phyloP scores from a whole-genome alignment of 73 alveolate species.

The Tetrahymena malaccensis region DNA sequence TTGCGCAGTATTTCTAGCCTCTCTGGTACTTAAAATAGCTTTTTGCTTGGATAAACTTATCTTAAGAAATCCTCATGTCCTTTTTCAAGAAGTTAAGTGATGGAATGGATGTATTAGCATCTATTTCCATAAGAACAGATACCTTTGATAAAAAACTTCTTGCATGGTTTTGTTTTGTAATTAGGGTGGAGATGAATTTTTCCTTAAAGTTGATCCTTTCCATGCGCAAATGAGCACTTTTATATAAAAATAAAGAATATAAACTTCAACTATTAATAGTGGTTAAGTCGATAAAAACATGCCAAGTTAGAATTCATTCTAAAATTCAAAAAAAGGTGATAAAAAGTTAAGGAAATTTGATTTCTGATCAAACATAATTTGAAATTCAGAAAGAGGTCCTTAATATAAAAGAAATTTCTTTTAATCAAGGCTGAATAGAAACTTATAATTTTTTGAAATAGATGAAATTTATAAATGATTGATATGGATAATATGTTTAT shows the following conservation, averaged over 20 bases:
- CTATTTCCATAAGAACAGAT: slow-evolving; percentile 90
- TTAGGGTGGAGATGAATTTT: slow-evolving; percentile 73
- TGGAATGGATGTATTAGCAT: slow-evolving; percentile 78
- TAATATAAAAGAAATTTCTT: background rate
- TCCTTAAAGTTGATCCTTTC: slow-evolving; percentile 59
- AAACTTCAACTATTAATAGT: background rate
- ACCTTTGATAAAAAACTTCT: slow-evolving; percentile 69
- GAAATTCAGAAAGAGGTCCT: background rate
- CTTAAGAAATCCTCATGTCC: background rate
- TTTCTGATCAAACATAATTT: background rate
- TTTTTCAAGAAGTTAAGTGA: background rate
- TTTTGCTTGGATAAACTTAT: background rate
- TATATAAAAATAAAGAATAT: background rate
- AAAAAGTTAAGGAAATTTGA: background rate
- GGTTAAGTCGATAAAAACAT: background rate
- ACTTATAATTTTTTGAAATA: no score
- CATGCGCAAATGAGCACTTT: slow-evolving; percentile 90
- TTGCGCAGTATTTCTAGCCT: background rate
- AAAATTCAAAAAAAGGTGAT: background rate
- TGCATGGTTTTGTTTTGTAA: slow-evolving; percentile 88
- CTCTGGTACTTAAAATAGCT: background rate
- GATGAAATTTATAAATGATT: background rate
- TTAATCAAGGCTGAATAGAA: no score
- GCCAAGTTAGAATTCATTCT: background rate
- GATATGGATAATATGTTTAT: background rate